Conservation (phyloP, 208 protist species). For the Trichomonas vaginalis region DNA sequence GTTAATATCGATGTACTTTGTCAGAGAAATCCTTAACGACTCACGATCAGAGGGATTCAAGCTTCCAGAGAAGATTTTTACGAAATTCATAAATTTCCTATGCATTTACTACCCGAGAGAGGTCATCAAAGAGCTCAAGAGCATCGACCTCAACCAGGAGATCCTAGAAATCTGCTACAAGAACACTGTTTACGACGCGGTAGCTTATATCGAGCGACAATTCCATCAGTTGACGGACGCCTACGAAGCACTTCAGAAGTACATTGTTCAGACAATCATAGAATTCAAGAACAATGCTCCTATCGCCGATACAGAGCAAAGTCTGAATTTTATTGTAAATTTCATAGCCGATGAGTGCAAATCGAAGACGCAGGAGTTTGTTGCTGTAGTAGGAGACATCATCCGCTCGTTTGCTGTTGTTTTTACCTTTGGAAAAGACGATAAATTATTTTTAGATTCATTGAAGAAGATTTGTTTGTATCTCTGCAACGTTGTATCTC, state of each 20-base stretch:
- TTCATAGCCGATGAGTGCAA: background rate
- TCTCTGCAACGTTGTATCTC: background rate
- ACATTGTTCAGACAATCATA: background rate
- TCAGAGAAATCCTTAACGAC: background rate
- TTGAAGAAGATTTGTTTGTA: background rate
- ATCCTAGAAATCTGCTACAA: background rate
- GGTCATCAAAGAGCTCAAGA: background rate
- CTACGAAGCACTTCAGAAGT: background rate
- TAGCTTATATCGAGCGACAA: background rate
- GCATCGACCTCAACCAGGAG: background rate
- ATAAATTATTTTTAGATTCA: background rate
- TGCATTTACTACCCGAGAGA: background rate
- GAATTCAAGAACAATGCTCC: background rate
- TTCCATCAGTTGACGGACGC: background rate
- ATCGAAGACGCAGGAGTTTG: background rate
- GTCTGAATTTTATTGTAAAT: background rate
- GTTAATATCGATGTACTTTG: background rate
- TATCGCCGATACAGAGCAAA: background rate
- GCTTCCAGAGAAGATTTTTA: background rate
- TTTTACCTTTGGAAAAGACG: background rate
- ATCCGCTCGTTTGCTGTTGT: background rate
- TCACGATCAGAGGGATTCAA: background rate
- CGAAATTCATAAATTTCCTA: background rate
- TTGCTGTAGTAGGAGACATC: background rate
- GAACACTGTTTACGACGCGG: background rate